phyloP scores from a whole-genome alignment of 1,284 basidiomycete species.

The Fistulinella cinereoalba region DNA sequence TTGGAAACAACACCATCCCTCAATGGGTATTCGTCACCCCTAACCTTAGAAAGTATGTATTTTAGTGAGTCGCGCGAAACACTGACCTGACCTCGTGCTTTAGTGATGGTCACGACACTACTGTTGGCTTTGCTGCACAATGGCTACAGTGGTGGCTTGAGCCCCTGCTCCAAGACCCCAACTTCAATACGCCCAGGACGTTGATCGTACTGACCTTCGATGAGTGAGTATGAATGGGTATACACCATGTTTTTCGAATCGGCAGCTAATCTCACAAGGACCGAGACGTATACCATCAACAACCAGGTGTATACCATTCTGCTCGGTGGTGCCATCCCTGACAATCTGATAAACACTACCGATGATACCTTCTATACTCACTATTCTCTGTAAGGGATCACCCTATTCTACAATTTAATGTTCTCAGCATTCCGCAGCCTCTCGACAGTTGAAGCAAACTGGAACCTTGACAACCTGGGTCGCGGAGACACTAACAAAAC shows the following conservation, averaged over 20 bases:
- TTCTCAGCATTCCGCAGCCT: slow-evolving; percentile 29
- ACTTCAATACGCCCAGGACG: slow-evolving; percentile 50
- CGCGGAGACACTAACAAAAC: slow-evolving; percentile 51
- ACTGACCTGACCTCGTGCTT: too few species aligned
- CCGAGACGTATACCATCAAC: slow-evolving; percentile 43
- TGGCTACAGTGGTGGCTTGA: slow-evolving; percentile 55
- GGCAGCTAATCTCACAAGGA: slow-evolving; percentile 35
- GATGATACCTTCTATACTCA: slow-evolving; percentile 62
- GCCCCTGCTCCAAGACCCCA: slow-evolving; percentile 46
- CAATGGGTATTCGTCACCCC: slow-evolving; percentile 65
- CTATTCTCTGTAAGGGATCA: slow-evolving; percentile 44
- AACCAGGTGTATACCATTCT: slow-evolving; percentile 50
- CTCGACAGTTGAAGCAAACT: slow-evolving; percentile 63
- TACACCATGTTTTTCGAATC: not conserved
- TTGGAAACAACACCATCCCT: slow-evolving; percentile 44
- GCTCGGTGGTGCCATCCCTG: slow-evolving; percentile 53
- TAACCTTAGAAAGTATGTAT: slow-evolving; percentile 41
- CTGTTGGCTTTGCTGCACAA: slow-evolving; percentile 44
- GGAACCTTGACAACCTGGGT: slow-evolving; percentile 57
- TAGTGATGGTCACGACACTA: slow-evolving; percentile 50
- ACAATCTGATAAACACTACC: slow-evolving; percentile 40
- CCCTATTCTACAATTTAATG: not conserved
- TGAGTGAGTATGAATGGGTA: slow-evolving; percentile 17
- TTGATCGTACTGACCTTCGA: slow-evolving; percentile 56
- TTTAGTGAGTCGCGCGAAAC: too few species aligned